These are phyloP conservation scores for Entomophthora muscae DNA, from an alignment of 371 early-diverging fungal genomes.

Conservation along the genomic window DNA sequence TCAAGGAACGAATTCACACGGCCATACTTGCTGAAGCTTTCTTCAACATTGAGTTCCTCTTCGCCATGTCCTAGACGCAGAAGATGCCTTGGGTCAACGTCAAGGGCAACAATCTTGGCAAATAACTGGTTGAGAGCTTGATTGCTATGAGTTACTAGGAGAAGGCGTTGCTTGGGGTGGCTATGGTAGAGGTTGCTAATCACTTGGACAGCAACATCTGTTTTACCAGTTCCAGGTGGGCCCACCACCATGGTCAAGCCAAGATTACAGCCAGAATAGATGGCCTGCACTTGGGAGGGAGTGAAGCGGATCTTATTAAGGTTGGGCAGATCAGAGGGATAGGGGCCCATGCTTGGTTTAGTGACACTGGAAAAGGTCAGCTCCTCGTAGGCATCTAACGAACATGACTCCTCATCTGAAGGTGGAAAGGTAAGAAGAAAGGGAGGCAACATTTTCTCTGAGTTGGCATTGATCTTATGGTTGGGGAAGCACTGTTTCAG, in stretches of 20 bases:
- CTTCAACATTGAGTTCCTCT: slow-evolving; percentile 63
- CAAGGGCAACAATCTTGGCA: slow-evolving; percentile 69
- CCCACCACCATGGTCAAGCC: slow-evolving; percentile 88
- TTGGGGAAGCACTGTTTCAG: slow-evolving; percentile 44
- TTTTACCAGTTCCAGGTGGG: slow-evolving; percentile 94
- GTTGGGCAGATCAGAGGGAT: neutral
- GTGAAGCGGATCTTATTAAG: slow-evolving; percentile 49
- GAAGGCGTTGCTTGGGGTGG: slow-evolving; percentile 67
- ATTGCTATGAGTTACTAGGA: slow-evolving; percentile 87
- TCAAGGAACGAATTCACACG: slow-evolving; percentile 82
- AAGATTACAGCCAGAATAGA: slow-evolving; percentile 57
- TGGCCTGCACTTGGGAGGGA: slow-evolving; percentile 69
- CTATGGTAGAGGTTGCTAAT: slow-evolving; percentile 84
- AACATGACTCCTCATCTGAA: neutral
- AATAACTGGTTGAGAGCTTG: slow-evolving; percentile 91
- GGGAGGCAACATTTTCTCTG: neutral
- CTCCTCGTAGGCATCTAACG: neutral
- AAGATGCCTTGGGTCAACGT: slow-evolving; percentile 80
- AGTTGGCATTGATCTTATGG: slow-evolving; percentile 11
- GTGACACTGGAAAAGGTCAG: neutral
- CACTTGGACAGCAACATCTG: slow-evolving; percentile 90
- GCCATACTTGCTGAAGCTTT: slow-evolving; percentile 77
- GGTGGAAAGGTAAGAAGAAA: neutral
- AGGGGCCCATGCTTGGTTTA: neutral
- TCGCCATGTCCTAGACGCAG: slow-evolving; percentile 89